These are phyloP conservation scores for Backusella sp. DNA, from an alignment of 192 early-diverging fungal species.

Conservation along the genomic window DNA sequence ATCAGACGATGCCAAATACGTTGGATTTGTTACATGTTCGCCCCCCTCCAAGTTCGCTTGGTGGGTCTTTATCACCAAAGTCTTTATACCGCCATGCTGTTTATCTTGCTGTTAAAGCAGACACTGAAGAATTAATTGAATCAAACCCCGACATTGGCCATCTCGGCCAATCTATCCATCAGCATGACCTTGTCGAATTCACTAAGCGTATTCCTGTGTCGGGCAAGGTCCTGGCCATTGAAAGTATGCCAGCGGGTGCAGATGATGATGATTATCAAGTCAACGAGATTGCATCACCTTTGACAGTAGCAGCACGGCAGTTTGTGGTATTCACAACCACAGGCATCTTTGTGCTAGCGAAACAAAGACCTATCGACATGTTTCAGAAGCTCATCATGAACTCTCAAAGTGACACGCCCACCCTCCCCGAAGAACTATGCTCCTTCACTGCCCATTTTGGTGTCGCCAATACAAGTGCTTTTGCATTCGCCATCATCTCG, in stretches of 20 bases:
- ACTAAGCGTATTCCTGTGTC: constrained; percentile 54
- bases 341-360: constrained; percentile 63
- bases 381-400: constrained; percentile 53
- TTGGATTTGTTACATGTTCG: constrained; percentile 71
- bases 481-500: neutral
- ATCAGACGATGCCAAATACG: constrained; percentile 43
- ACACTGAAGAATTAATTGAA: neutral
- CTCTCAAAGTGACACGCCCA: neutral
- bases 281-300: constrained; percentile 70
- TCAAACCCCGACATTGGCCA: constrained; percentile 62
- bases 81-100: constrained; percentile 69
- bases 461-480: neutral
- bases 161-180: constrained; percentile 34
- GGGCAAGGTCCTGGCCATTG: constrained; percentile 84
- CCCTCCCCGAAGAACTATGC: neutral
- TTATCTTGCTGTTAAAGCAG: constrained; percentile 44
- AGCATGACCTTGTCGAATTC: constrained; percentile 42
- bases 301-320: constrained; percentile 51
- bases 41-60: constrained; percentile 44
- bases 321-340: constrained; percentile 79
- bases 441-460: neutral
- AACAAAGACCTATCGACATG: constrained; percentile 80
- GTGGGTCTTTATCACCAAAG: constrained; percentile 5
- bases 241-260: constrained; percentile 44
- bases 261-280: constrained; percentile 21